A percentile compares a stretch with the other conserved stretches of the same genome.
Conservation (phyloP, 345 rosid species). For the Gossypium mustelinum region DNA sequence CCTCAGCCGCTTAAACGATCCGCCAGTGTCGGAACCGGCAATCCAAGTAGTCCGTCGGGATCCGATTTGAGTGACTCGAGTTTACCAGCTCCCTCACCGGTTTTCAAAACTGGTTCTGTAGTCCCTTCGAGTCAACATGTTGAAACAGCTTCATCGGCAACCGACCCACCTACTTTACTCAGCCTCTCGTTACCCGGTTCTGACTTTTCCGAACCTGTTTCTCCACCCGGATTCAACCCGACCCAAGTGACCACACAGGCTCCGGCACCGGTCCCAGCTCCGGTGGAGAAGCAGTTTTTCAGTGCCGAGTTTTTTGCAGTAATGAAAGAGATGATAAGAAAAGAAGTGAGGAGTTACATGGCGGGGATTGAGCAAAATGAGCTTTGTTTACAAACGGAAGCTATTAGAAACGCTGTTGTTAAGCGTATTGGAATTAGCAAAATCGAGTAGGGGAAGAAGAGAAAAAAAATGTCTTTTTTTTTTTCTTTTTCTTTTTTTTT, state of each 20-base stretch:
- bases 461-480: background rate
- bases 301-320: constrained; percentile 51
- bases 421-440: constrained; percentile 66
- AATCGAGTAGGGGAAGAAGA: constrained; percentile 31
- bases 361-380: constrained; percentile 51
- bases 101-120: constrained; percentile 33
- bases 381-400: constrained; percentile 41
- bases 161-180: constrained; percentile 56
- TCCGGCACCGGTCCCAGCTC: too few species aligned
- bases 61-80: constrained; percentile 74
- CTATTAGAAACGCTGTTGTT: constrained; percentile 56
- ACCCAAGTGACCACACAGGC: background rate
- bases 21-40: constrained; percentile 52
- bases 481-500: background rate
- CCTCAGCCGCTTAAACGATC: constrained; percentile 62
- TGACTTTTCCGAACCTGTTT: constrained; percentile 28
- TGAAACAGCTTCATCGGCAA: constrained; percentile 34
- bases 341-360: constrained; percentile 70
- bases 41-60: constrained; percentile 64
- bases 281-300: constrained; percentile 51
- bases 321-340: constrained; percentile 71
- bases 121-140: constrained; percentile 30
- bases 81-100: constrained; percentile 38
- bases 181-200: constrained; percentile 70
- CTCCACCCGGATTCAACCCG: constrained; percentile 14